Evolutionary conservation across 345 rosid species (phyloP).

Genomic region (Punica granatum): DNA sequence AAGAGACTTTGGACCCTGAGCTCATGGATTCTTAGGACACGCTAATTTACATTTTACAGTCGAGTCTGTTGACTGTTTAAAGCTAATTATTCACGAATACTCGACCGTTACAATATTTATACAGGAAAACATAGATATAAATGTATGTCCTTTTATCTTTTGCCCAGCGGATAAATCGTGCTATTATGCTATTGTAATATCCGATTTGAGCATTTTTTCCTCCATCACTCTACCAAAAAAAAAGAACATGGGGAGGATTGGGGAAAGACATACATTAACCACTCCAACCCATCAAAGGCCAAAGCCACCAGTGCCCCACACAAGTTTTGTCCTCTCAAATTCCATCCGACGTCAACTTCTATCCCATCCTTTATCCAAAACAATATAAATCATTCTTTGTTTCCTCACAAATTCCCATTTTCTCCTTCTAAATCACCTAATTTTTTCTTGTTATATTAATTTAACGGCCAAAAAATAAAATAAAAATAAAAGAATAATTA

Average conservation of each 20-base stretch:
- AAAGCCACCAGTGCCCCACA: not conserved
- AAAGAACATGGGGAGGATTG: no score
- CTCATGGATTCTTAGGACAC: no score
- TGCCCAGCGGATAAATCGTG: no score
- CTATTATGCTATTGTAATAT: no score
- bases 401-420: not conserved
- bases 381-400: not conserved
- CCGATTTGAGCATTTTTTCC: no score
- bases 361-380: slow-evolving; percentile 7
- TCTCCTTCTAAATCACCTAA: not conserved
- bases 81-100: no score
- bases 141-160: no score
- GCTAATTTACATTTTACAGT: no score
- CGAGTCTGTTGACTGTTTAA: no score
- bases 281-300: not conserved
- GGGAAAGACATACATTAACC: not conserved
- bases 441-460: not conserved
- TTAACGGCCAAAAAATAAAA: not conserved
- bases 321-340: no score
- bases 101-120: not conserved
- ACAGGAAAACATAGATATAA: not conserved
- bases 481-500: not conserved
- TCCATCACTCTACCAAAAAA: no score
- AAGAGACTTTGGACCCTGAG: no score
- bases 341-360: slow-evolving; percentile 3